Evolutionary conservation across 2,329 filamentous ascomycete genomes (phyloP).

Genomic region (Penicillium sp.): DNA sequence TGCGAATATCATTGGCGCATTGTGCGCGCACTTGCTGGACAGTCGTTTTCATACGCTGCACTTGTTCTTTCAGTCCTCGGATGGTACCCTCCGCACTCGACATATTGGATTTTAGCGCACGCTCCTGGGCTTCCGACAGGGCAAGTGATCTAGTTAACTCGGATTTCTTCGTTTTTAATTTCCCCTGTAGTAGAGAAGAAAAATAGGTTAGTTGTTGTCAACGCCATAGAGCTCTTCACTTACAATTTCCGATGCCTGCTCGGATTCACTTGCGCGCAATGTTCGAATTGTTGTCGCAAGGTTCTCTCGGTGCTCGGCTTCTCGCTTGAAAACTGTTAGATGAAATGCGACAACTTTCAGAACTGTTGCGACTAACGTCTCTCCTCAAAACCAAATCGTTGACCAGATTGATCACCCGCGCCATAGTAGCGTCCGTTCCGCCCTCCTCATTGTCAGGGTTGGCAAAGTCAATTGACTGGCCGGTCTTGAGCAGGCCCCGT

Average conservation of each 20-base stretch:
- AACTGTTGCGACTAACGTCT: constrained; percentile 59
- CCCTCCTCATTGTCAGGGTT: constrained; percentile 59
- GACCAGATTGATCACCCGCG: constrained; percentile 81
- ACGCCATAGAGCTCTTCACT: constrained; percentile 25
- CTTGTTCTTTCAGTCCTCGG: constrained; percentile 75
- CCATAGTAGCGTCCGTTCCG: constrained; percentile 63
- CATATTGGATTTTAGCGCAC: constrained; percentile 62
- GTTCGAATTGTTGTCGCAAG: constrained; percentile 71
- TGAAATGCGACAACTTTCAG: constrained; percentile 1
- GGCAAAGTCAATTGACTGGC: constrained; percentile 67
- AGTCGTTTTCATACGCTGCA: constrained; percentile 68
- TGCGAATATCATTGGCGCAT: constrained; percentile 84
- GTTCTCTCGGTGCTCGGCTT: constrained; percentile 80
- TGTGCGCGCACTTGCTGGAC: constrained; percentile 78
- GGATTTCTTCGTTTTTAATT: constrained; percentile 49
- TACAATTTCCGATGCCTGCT: constrained; percentile 64
- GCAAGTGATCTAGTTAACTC: constrained; percentile 55
- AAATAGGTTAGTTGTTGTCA: not conserved
- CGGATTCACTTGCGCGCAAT: constrained; percentile 67
- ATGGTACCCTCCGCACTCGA: constrained; percentile 67
- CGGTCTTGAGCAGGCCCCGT: constrained; percentile 56
- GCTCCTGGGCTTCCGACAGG: constrained; percentile 62
- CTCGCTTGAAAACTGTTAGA: constrained; percentile 54
- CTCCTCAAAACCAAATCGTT: constrained; percentile 87
- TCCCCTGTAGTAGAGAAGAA: constrained; percentile 37